A percentile compares a stretch with the other conserved stretches of the same genome.
Conservation (phyloP, 257 asterid genomes). For the Hygrophila difformis region DNA sequence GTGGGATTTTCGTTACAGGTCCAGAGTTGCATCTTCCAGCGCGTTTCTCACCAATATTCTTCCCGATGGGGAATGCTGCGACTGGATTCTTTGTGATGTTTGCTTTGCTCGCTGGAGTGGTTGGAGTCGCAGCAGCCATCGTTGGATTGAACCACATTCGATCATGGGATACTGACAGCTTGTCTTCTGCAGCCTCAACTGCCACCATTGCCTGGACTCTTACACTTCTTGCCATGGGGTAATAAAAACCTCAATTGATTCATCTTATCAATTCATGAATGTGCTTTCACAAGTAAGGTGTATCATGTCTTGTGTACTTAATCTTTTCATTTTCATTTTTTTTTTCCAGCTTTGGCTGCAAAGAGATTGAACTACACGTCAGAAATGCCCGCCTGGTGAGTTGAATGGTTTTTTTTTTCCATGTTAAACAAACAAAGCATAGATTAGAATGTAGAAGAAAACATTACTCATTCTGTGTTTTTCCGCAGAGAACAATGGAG, state of each 20-base stretch:
- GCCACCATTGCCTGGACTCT: slow-evolving; percentile 80
- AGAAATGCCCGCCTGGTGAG: slow-evolving; percentile 79
- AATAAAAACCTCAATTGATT: not conserved
- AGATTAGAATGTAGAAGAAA: no score
- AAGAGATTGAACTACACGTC: slow-evolving; percentile 52
- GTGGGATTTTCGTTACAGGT: slow-evolving; percentile 29
- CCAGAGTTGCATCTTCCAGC: slow-evolving; percentile 60
- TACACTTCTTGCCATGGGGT: slow-evolving; percentile 95
- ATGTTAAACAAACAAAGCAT: not conserved
- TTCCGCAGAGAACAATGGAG: slow-evolving; percentile 86
- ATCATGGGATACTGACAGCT: slow-evolving; percentile 49
- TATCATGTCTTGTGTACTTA: no score
- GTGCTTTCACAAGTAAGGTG: not conserved
- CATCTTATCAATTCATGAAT: not conserved
- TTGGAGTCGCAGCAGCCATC: slow-evolving; percentile 61
- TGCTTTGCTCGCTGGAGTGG: slow-evolving; percentile 71
- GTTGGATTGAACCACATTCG: slow-evolving; percentile 61
- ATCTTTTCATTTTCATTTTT: not conserved
- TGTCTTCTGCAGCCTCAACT: slow-evolving; percentile 56
- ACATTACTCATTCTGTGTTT: slow-evolving; percentile 20
- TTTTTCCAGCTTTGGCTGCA: slow-evolving; percentile 61
- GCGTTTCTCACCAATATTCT: slow-evolving; percentile 77
- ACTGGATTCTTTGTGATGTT: slow-evolving; percentile 84
- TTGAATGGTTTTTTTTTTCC: not conserved
- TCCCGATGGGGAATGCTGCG: slow-evolving; percentile 90